Percentiles rank a stretch among this genome's conserved stretches.
phyloP scores from a whole-genome alignment of 2,329 filamentous ascomycete genomes.

The Talaromyces sp. region DNA sequence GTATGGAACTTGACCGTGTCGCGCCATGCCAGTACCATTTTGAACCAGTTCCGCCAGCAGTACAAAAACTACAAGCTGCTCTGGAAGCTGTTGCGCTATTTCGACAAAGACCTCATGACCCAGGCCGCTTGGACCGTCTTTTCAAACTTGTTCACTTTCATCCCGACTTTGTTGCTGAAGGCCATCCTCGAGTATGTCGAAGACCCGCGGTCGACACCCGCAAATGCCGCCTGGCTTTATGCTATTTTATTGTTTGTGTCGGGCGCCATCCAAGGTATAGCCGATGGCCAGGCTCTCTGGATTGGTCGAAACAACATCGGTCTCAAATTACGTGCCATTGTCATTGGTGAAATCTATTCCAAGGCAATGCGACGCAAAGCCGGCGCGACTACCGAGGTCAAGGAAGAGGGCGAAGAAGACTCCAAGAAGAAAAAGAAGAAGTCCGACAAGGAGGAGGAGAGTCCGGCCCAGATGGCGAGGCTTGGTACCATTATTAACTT shows the following conservation, averaged over 20 bases:
- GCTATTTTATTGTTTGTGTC: constrained; percentile 85
- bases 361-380: constrained; percentile 92
- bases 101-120: constrained; percentile 68
- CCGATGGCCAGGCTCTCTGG: constrained; percentile 84
- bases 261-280: constrained; percentile 74
- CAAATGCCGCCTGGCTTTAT: constrained; percentile 91
- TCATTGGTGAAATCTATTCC: constrained; percentile 95
- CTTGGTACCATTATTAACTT: constrained; percentile 98
- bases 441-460: constrained; percentile 21
- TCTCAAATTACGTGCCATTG: constrained; percentile 86
- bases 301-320: constrained; percentile 92
- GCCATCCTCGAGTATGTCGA: constrained; percentile 95
- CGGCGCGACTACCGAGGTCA: constrained; percentile 67
- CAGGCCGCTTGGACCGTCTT: constrained; percentile 79
- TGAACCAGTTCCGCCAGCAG: constrained; percentile 77
- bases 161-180: constrained; percentile 84
- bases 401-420: constrained; percentile 55
- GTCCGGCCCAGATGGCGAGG: constrained; percentile 70
- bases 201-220: constrained; percentile 66
- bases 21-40: constrained; percentile 78
- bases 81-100: constrained; percentile 78
- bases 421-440: constrained; percentile 36
- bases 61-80: constrained; percentile 77
- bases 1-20: constrained; percentile 89
- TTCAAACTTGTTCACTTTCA: constrained; percentile 79